Conservation (phyloP, 2,329 filamentous ascomycete genomes). For the Pyricularia pennisetigena region DNA sequence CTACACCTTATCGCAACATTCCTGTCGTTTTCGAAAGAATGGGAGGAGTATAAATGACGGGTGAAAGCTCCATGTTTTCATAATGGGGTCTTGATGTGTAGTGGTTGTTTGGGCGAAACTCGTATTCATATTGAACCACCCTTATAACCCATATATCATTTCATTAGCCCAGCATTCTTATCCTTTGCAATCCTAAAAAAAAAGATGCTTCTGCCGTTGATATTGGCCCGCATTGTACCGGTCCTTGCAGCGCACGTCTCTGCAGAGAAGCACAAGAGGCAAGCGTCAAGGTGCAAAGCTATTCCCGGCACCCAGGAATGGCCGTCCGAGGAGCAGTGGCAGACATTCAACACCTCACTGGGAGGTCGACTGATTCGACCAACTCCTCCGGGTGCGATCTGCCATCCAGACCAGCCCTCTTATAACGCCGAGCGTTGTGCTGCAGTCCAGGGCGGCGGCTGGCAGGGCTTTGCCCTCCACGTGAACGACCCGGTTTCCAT, state of each 20-base stretch:
- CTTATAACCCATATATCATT: background rate
- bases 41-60: background rate
- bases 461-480: constrained; percentile 22
- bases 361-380: constrained; percentile 31
- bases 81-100: background rate
- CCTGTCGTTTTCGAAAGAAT: background rate
- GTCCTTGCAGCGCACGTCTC: background rate
- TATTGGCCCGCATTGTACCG: background rate
- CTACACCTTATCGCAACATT: background rate
- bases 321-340: constrained; percentile 36
- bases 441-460: constrained; percentile 9
- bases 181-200: background rate
- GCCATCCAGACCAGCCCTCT: constrained; percentile 21
- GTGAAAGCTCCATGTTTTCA: background rate
- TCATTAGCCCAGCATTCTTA: background rate
- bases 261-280: background rate
- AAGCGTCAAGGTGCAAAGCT: constrained; percentile 10
- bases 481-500: constrained; percentile 24
- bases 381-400: constrained; percentile 32
- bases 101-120: background rate
- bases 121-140: background rate
- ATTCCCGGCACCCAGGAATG: constrained; percentile 26
- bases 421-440: constrained; percentile 12
- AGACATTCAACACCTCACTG: constrained; percentile 31
- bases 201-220: background rate